Percentiles rank a stretch among this genome's conserved stretches.
These are phyloP conservation scores for Phytophthora constricta DNA, from an alignment of 352 stramenopile species.

Conservation along the genomic window DNA sequence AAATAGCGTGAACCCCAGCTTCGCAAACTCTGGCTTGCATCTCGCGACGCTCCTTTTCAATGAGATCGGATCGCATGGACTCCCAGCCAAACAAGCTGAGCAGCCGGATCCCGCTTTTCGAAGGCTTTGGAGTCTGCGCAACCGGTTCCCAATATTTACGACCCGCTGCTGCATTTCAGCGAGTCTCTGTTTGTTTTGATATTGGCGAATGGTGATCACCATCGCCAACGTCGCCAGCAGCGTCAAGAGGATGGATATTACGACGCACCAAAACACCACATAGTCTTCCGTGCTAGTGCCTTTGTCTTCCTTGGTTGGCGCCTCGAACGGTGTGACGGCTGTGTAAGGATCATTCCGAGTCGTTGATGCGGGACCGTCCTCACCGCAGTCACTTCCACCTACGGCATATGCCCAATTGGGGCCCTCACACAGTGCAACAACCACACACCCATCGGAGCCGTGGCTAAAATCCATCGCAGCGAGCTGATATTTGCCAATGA, in stretches of 20 bases:
- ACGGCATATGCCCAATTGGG: conserved; percentile 27
- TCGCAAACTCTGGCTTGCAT: conserved; percentile 11
- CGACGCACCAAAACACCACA: conserved; percentile 38
- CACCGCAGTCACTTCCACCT: conserved; percentile 34
- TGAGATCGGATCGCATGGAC: conserved; percentile 46
- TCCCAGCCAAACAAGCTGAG: conserved; percentile 59
- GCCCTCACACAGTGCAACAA: conserved; percentile 37
- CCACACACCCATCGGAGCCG: conserved; percentile 38
- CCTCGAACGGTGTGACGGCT: not conserved
- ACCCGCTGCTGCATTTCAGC: conserved; percentile 19
- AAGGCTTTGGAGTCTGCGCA: conserved; percentile 15
- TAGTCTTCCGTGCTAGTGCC: conserved; percentile 8
- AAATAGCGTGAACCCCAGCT: not conserved
- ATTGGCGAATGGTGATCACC: conserved; percentile 28
- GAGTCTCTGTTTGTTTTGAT: conserved; percentile 20
- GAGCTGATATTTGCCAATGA: conserved; percentile 12
- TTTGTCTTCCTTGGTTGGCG: conserved; percentile 1
- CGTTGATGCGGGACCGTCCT: not conserved
- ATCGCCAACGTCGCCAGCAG: conserved; percentile 29
- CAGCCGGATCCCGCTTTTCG: conserved; percentile 26
- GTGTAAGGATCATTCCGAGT: not conserved
- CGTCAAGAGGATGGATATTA: conserved; percentile 29
- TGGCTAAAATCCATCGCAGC: conserved; percentile 23
- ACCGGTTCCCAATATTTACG: conserved; percentile 22
- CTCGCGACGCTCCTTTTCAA: conserved; percentile 47